Base-by-base conservation (phyloP, 768 basidiomycete species). In the Crassisporium funariophilum region DNA sequence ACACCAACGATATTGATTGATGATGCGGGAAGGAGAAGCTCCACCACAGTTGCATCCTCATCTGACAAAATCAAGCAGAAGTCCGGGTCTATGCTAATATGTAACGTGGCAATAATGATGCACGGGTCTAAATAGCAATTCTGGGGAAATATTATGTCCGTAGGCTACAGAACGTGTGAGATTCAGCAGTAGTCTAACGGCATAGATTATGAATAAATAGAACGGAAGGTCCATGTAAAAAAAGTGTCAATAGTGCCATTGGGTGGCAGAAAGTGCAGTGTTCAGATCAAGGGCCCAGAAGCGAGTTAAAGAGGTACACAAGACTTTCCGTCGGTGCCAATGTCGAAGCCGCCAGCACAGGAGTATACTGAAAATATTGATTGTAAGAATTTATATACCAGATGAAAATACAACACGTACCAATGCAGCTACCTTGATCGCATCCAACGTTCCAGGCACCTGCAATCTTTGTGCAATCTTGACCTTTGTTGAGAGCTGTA, bases 391-490 rank as follows among this genome's bases (percentile, higher is more conserved):
- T 19, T 23, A 46, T n/a, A 17, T 20, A 20, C 24, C 12, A 21
- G 36, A 34, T n/a, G n/a, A n/a, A 44, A 23, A 39, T 45, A 24
- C 13, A 44, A 20, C 17, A 73, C 78, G 44, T 54, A 86, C 83
- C 75, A 37, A 65, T 65, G 63, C 83, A 86, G 48, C 58, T 59
- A 22, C 77, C 77, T 49, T 60, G 61, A 39, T 81, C 74, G 64
- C 89, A 93, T n/a, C 77, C 79, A 57, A 89, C 85, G 59, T 82
- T 82, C 77, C 81, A 79, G 15, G 77, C 82, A 37, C 82, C 79
- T 35, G 67, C 50, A 54, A 91, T 88, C 35, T 74, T 66, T 13
- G 82, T 82, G 65, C 88, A 92, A 63, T 92, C 85, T 62, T 81
- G 69, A 19, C 89, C 89, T 34, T 68, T 59, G 15, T 81, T 81